These are phyloP conservation scores for Xylaria cubensis DNA, from an alignment of 495 filamentous ascomycete genomes.

Conservation along the genomic window DNA sequence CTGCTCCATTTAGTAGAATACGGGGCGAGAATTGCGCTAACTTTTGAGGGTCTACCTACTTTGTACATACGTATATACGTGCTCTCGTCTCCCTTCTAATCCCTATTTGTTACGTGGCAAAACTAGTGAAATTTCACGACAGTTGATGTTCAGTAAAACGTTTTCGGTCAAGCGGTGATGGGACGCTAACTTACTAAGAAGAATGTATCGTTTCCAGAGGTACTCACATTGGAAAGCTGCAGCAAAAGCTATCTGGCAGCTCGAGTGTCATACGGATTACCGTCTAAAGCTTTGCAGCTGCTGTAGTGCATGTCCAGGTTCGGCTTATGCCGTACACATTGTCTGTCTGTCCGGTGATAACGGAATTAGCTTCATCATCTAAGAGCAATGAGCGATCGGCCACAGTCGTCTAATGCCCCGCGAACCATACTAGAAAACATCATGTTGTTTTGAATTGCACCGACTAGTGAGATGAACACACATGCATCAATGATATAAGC, in stretches of 20 bases:
- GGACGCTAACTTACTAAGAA: neutral
- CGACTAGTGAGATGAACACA: neutral
- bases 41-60: too few species aligned
- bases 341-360: too few species aligned
- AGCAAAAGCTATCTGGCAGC: neutral
- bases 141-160: too few species aligned
- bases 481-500: neutral
- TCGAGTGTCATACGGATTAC: too few species aligned
- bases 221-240: neutral
- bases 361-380: too few species aligned
- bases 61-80: neutral
- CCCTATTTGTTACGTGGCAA: neutral
- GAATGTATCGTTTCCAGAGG: neutral
- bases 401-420: neutral
- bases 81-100: neutral
- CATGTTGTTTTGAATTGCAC: neutral
- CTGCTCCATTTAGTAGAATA: too few species aligned
- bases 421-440: neutral
- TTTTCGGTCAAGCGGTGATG: neutral
- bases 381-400: too few species aligned
- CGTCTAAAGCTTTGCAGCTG: too few species aligned
- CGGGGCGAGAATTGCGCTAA: too few species aligned
- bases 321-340: too few species aligned
- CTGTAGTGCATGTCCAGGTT: too few species aligned
- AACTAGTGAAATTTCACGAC: too few species aligned